phyloP scores from a whole-genome alignment of 2,329 filamentous ascomycete genomes.

The Coniella vitis region DNA sequence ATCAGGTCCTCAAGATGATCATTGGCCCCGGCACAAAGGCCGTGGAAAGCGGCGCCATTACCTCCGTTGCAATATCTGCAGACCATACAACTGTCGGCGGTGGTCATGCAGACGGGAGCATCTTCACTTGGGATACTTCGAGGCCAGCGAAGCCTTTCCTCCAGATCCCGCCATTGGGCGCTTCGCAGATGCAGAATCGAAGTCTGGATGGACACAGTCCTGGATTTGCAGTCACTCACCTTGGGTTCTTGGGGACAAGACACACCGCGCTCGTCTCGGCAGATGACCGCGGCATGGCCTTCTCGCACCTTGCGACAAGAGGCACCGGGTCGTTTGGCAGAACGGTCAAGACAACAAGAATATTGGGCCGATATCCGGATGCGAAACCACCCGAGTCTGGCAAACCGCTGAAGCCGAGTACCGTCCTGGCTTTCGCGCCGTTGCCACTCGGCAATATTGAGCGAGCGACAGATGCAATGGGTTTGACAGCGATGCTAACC shows the following conservation, averaged over 20 bases:
- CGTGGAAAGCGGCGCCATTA: slow-evolving; percentile 82
- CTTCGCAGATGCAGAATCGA: slow-evolving; percentile 55
- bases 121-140: slow-evolving; percentile 94
- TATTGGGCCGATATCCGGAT: slow-evolving; percentile 84
- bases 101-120: slow-evolving; percentile 82
- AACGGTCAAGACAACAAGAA: slow-evolving; percentile 80
- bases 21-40: slow-evolving; percentile 92
- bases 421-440: slow-evolving; percentile 84
- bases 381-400: slow-evolving; percentile 49
- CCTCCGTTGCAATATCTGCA: slow-evolving; percentile 81
- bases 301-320: slow-evolving; percentile 89
- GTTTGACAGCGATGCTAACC: slow-evolving; percentile 89
- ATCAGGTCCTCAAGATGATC: slow-evolving; percentile 89
- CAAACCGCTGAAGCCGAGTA: slow-evolving; percentile 80
- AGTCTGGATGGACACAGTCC: slow-evolving; percentile 77
- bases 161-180: slow-evolving; percentile 70
- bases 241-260: slow-evolving; percentile 91
- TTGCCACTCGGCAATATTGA: slow-evolving; percentile 92
- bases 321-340: slow-evolving; percentile 82
- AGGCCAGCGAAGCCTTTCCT: slow-evolving; percentile 82
- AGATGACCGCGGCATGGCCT: slow-evolving; percentile 93
- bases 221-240: slow-evolving; percentile 71
- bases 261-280: slow-evolving; percentile 94
- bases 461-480: slow-evolving; percentile 77
- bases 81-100: slow-evolving; percentile 89